Evolutionary conservation across 1,284 basidiomycete genomes (phyloP).

Genomic region (Cutaneotrichosporon daszewskae): DNA sequence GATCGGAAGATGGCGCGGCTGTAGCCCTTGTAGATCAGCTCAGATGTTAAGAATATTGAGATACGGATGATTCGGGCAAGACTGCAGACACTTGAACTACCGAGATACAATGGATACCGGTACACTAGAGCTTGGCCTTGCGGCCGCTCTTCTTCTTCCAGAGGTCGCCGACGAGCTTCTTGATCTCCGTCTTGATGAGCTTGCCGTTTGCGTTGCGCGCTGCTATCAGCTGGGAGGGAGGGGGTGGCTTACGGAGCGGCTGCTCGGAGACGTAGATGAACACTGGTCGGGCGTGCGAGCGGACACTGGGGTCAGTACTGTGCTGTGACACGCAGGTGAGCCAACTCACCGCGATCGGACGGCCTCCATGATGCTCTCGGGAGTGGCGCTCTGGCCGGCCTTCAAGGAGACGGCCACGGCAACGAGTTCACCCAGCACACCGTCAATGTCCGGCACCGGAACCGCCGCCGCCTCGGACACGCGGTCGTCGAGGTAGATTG

Average conservation of each 20-base stretch:
- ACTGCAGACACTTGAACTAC: not conserved
- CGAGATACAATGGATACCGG: too few species aligned
- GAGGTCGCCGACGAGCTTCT: constrained; percentile 13
- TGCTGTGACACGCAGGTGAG: not conserved
- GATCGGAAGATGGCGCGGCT: constrained; percentile 6
- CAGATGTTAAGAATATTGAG: too few species aligned
- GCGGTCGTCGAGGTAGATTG: constrained; percentile 28
- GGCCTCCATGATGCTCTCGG: constrained; percentile 2
- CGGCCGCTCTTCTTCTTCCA: constrained; percentile 21
- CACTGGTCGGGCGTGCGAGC: constrained; percentile 8
- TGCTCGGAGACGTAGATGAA: constrained; percentile 5
- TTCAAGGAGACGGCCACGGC: constrained; percentile 30
- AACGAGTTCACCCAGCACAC: constrained; percentile 34
- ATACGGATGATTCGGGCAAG: too few species aligned
- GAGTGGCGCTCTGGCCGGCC: constrained; percentile 4
- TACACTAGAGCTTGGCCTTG: constrained; percentile 13
- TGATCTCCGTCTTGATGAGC: constrained; percentile 14
- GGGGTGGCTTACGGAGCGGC: constrained; percentile 10
- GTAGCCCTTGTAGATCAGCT: constrained; percentile 4
- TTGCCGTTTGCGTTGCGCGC: constrained; percentile 17
- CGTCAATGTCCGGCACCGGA: constrained; percentile 26
- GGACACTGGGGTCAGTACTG: not conserved
- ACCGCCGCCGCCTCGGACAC: constrained; percentile 34
- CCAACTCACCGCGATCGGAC: not conserved
- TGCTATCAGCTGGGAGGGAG: not conserved